Evolutionary conservation across 495 filamentous ascomycete genomes (phyloP), one percentile per base, ranked within the genome.

Genomic region (Penicillium herquei): DNA sequence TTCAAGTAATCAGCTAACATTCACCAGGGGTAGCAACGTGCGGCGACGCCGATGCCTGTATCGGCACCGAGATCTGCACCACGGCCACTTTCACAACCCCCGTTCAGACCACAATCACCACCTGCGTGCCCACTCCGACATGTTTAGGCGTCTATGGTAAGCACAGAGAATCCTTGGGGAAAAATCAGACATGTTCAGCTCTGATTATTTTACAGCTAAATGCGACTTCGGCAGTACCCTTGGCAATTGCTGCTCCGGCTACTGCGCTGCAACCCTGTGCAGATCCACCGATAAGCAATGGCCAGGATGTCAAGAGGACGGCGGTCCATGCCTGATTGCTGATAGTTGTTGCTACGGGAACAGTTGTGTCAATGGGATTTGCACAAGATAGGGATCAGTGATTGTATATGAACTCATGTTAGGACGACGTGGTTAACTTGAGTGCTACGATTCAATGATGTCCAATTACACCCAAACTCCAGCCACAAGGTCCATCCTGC

Each of bases 71-170:
- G n/a, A 52, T 42, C 50, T 73, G 68, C 57, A 61, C 66, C 5
- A 73, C 71, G 6, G 64, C 60, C 21, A 68, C 65, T 30, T 68
- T 70, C 41, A 61, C 59, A 9, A 44, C 54, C 6, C 67, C 68
- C 4, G 42, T 45, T n/a, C 53, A 67, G n/a, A 72, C 70, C 0
- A 69, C 66, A 3, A 35, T 69, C 12, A 70, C 5, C 69, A 26
- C 21, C 21, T 26, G 21, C 70, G 1, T 69, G 63, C 21, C 21
- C 21, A 26, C 21, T 0, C 45, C 69, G 6, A 73, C 70, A 16
- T 73, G 70, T 37, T 39, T 69, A 4, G 57, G 58, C 2, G 64
- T 72, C 7, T 74, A 72, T 44, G 42, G 70, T 73, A 56, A 57
- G 68, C 50, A 50, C 18, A 10, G 31, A 10, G n/a, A 17, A 26